These are phyloP conservation scores for Tulasnella sp. DNA, from an alignment of 768 basidiomycete species.

Conservation along the genomic window DNA sequence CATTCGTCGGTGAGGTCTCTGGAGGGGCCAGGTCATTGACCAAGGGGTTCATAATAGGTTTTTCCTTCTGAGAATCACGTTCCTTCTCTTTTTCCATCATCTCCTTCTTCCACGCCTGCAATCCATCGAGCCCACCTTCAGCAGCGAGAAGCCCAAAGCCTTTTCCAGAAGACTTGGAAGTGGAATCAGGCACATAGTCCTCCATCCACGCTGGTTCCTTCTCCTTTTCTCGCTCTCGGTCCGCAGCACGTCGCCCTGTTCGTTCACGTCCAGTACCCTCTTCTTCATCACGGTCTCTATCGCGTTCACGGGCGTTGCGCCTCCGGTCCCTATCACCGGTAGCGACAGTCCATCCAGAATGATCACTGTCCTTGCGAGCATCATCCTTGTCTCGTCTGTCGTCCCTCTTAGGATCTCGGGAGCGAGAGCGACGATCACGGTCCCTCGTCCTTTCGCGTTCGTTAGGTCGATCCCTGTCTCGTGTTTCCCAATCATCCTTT, in stretches of 20 bases:
- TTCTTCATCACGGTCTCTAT: constrained; percentile 27
- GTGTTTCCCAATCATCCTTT: constrained; percentile 42
- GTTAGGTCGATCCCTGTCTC: constrained; percentile 43
- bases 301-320: constrained; percentile 20
- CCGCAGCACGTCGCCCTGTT: constrained; percentile 27
- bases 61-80: constrained; percentile 10
- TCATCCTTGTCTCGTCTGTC: constrained; percentile 1
- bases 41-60: constrained; percentile 3
- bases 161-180: constrained; percentile 25
- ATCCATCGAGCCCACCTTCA: constrained; percentile 63
- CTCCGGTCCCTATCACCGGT: constrained; percentile 5
- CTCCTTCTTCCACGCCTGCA: constrained; percentile 79
- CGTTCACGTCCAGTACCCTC: constrained; percentile 23
- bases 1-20: constrained; percentile 26
- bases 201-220: constrained; percentile 93
- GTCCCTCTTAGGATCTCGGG: constrained; percentile 10
- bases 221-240: constrained; percentile 36
- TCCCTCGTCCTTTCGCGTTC: constrained; percentile 37
- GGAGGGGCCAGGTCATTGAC: not conserved
- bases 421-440: constrained; percentile 8
- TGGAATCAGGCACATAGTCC: constrained; percentile 49
- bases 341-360: not conserved
- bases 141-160: constrained; percentile 50
- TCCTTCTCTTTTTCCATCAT: constrained; percentile 56
- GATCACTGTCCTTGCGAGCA: constrained; percentile 3